Evolutionary conservation across 441 rosid genomes (phyloP).

Genomic region (Melastoma candidum): DNA sequence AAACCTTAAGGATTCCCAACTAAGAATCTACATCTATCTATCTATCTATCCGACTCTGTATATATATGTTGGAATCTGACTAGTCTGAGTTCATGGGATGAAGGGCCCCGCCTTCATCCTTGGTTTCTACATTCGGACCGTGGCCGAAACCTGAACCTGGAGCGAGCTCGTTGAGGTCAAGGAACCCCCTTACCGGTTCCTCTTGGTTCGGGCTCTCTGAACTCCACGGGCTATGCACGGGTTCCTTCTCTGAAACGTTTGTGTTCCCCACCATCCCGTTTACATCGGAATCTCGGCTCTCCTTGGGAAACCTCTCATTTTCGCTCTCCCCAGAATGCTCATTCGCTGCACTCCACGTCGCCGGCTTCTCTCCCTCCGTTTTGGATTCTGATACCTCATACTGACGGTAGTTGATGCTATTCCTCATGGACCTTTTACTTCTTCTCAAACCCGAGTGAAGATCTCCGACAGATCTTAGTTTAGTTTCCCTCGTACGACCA

Average conservation of each 20-base stretch:
- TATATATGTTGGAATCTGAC: no score
- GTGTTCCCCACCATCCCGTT: conserved; percentile 43
- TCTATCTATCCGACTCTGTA: no score
- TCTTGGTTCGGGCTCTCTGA: conserved; percentile 43
- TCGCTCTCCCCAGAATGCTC: conserved; percentile 59
- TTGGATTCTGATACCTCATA: conserved; percentile 85
- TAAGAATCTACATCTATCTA: no score
- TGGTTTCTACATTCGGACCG: conserved; percentile 46
- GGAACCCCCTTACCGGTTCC: conserved; percentile 15
- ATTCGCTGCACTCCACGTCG: conserved; percentile 44
- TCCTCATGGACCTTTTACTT: conserved; percentile 81
- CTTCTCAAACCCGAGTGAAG: conserved; percentile 87
- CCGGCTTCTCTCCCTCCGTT: conserved; percentile 44
- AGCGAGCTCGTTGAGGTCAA: conserved; percentile 10
- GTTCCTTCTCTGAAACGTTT: conserved; percentile 29
- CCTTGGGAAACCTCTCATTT: conserved; percentile 52
- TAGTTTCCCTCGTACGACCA: conserved; percentile 65
- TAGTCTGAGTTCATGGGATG: no score
- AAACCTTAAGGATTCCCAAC: no score
- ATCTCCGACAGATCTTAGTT: conserved; percentile 60
- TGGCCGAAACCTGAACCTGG: conserved; percentile 78
- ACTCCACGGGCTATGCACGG: conserved; percentile 36
- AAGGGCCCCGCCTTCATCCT: conserved; percentile 23
- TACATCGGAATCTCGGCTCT: conserved; percentile 60
- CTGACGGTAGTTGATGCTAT: conserved; percentile 62